phyloP scores from a whole-genome alignment of 1,139 yeast species.

The Taphrina populina region DNA sequence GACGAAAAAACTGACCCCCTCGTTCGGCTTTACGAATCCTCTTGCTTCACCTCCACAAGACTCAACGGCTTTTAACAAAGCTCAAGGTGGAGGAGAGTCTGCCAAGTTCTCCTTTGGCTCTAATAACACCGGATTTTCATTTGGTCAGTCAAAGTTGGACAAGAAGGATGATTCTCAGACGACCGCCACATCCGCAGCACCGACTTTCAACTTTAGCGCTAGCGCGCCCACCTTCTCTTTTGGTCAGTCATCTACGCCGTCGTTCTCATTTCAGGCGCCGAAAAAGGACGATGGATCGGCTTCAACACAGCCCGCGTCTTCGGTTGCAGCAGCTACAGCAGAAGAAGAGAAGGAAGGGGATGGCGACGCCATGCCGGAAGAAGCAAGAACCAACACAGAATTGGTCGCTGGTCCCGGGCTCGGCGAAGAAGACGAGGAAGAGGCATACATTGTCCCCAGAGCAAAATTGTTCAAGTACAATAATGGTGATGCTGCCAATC shows the following conservation, averaged over 20 bases:
- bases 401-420: slow-evolving; percentile 55
- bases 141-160: slow-evolving; percentile 4
- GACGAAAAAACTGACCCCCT: slow-evolving; percentile 38
- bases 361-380: slow-evolving; percentile 27
- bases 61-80: background rate
- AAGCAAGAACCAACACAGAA: slow-evolving; percentile 38
- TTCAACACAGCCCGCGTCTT: background rate
- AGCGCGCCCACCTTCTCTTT: slow-evolving; percentile 14
- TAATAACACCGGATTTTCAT: slow-evolving; percentile 13
- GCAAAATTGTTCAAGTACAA: slow-evolving; percentile 19
- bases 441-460: slow-evolving; percentile 45
- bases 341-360: slow-evolving; percentile 38
- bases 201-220: slow-evolving; percentile 21
- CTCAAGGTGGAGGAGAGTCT: slow-evolving; percentile 7
- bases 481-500: background rate
- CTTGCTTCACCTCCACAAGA: slow-evolving; percentile 26
- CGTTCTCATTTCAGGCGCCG: slow-evolving; percentile 16
- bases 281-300: slow-evolving; percentile 6
- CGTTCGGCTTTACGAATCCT: slow-evolving; percentile 33
- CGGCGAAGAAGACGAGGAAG: slow-evolving; percentile 83
- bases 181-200: slow-evolving; percentile 1
- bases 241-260: slow-evolving; percentile 13
- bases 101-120: slow-evolving; percentile 21
- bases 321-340: background rate
- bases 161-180: background rate